phyloP scores from a whole-genome alignment of 2,329 filamentous ascomycete genomes.

The Didymosphaeria variabile region DNA sequence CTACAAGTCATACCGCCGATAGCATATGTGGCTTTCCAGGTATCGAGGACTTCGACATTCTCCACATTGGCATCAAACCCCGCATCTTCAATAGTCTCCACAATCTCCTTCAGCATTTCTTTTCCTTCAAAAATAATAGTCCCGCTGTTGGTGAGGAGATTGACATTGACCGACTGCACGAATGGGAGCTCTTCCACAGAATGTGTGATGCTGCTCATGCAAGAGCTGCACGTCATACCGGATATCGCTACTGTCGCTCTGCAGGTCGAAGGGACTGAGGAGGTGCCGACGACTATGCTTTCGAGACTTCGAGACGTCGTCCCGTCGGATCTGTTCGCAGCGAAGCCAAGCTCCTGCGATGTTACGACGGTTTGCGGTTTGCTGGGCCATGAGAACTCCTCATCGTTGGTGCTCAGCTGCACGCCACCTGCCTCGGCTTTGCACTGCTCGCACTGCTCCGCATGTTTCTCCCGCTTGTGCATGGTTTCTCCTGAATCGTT shows the following conservation, averaged over 20 bases:
- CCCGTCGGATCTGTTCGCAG: constrained; percentile 21
- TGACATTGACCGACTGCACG: constrained; percentile 59
- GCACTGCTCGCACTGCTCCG: constrained; percentile 48
- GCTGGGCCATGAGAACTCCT: constrained; percentile 16
- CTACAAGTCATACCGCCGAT: constrained; percentile 68
- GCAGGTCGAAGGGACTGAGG: constrained; percentile 20
- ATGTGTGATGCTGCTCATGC: constrained; percentile 61
- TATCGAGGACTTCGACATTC: constrained; percentile 39
- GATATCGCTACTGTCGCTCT: constrained; percentile 59
- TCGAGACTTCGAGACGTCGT: constrained; percentile 24
- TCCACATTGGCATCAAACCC: constrained; percentile 54
- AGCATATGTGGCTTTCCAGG: constrained; percentile 56
- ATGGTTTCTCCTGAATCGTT: constrained; percentile 31
- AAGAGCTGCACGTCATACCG: constrained; percentile 70
- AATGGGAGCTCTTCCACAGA: constrained; percentile 59
- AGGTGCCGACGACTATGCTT: constrained; percentile 25
- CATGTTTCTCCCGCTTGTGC: constrained; percentile 42
- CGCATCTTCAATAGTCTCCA: constrained; percentile 61
- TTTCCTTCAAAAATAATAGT: constrained; percentile 59
- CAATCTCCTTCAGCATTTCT: constrained; percentile 54
- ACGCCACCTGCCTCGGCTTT: constrained; percentile 40
- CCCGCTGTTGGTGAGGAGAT: constrained; percentile 61
- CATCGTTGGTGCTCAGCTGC: constrained; percentile 19
- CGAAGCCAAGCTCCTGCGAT: constrained; percentile 22
- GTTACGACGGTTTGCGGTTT: constrained; percentile 29